Base-by-base conservation (phyloP, 345 rosid genomes). In the Rhodomyrtus tomentosa region DNA sequence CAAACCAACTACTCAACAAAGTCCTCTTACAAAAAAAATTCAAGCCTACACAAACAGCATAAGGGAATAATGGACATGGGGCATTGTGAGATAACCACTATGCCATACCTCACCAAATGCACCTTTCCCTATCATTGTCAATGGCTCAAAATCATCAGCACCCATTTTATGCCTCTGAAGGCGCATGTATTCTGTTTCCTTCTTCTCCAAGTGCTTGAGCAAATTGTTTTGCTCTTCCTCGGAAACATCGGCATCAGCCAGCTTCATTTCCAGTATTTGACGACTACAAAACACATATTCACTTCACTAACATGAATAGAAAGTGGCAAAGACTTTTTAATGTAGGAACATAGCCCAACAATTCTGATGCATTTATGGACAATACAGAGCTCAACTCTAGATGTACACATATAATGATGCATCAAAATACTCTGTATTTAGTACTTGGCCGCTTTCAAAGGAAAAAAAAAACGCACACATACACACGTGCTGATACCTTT, bases 71-170 rank as follows among this genome's bases (percentile, higher is more conserved):
- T 53, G 80, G 3, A 83, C n/a, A 80, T 20, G 40, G 52, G 56
- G 40, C 32, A 74, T 49, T 38, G 80, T 13, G 24, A n/a, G 55
- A 68, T 68, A 68, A 68, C 48, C 15, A 24, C 14, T 51, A 51
- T 32, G 81, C 49, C 83, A 32, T 91, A 96, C 99, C 99, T 96
- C 99, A 84, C 99, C 99, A 87, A 96, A 96, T 85, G 98, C 99
- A 52, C 99, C 99, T 90, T 95, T 96, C 81, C 99, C 99, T 89
- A 96, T 96, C 98, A 96, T 95, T 82, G 99, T 96, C 93, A 96
- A 89, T 53, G 96, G 98, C 91, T 96, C 99, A 85, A 96, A 96
- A 91, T 96, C 99, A 88, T 96, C 99, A 87, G 98, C 93, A 55
- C 98, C 98, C 98, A 96, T 96, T 89, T 96, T 96, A 92, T 95